Percentiles rank a stretch among this genome's conserved stretches.
phyloP scores from a whole-genome alignment of 176 grass and related monocot genomes.

The Eleusine indica region DNA sequence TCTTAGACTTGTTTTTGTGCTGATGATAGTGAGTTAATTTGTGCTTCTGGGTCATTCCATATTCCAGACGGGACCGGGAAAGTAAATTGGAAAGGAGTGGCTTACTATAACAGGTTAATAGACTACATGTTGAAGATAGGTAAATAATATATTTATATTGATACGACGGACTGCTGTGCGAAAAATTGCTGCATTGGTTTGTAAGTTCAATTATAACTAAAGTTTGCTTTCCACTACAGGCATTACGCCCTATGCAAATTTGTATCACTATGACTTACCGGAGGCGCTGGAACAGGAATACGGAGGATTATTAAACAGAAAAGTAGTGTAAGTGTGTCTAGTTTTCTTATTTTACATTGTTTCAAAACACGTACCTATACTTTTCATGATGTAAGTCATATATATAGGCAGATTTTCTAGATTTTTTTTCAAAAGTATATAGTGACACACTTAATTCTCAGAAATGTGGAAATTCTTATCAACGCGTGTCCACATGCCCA shows the following conservation, averaged over 20 bases:
- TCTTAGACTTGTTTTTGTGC: background rate
- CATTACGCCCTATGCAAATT: constrained; percentile 72
- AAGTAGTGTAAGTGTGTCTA: constrained; percentile 55
- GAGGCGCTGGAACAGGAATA: constrained; percentile 57
- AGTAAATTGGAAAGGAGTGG: constrained; percentile 66
- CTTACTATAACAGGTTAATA: constrained; percentile 60
- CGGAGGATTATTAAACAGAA: constrained; percentile 53
- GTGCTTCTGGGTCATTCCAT: background rate
- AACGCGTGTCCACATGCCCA: too few species aligned
- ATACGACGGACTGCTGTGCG: too few species aligned
- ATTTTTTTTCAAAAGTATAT: too few species aligned
- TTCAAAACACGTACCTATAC: background rate
- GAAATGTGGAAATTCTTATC: too few species aligned
- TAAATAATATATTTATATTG: background rate
- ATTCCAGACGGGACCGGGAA: constrained; percentile 52
- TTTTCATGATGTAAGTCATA: background rate
- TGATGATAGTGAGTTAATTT: background rate
- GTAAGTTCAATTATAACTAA: background rate
- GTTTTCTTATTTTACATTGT: background rate
- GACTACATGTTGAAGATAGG: constrained; percentile 66
- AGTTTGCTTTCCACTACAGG: constrained; percentile 37
- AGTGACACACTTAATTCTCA: too few species aligned
- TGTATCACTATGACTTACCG: constrained; percentile 76
- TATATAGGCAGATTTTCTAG: background rate
- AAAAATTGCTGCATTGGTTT: too few species aligned